phyloP scores from a whole-genome alignment of 805 yeast species.

The Wickerhamiella domercqiae region DNA sequence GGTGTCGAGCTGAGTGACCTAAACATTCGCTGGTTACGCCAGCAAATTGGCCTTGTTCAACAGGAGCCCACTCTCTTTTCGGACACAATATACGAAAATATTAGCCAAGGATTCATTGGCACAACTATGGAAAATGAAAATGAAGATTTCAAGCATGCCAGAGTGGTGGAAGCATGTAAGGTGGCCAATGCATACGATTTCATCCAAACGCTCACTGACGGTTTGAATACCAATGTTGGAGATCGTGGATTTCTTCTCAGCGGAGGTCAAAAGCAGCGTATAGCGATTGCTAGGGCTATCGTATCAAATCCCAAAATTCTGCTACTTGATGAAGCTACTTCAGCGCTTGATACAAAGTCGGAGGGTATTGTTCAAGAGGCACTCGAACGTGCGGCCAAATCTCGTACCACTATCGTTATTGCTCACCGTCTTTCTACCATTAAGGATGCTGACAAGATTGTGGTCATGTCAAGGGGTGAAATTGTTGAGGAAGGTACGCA shows the following conservation, averaged over 20 bases:
- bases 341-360: conserved; percentile 38
- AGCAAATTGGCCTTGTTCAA: conserved; percentile 74
- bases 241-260: conserved; percentile 43
- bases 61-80: conserved; percentile 92
- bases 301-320: conserved; percentile 46
- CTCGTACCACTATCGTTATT: conserved; percentile 38
- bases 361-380: conserved; percentile 31
- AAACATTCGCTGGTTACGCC: conserved; percentile 60
- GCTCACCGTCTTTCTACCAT: conserved; percentile 46
- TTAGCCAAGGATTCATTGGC: conserved; percentile 70
- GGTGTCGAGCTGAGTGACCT: conserved; percentile 67
- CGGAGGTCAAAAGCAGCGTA: conserved; percentile 61
- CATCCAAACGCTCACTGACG: conserved; percentile 56
- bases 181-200: conserved; percentile 29
- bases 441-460: conserved; percentile 38
- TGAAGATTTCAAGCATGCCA: conserved; percentile 25
- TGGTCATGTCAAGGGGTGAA: conserved; percentile 36
- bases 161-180: conserved; percentile 25
- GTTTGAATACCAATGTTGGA: conserved; percentile 58
- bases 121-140: conserved; percentile 42
- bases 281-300: conserved; percentile 57
- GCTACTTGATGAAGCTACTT: conserved; percentile 49
- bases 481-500: conserved; percentile 36
- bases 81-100: conserved; percentile 74
- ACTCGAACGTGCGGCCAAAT: conserved; percentile 23